A percentile compares a stretch with the other conserved stretches of the same genome.
phyloP scores from a whole-genome alignment of 371 early-diverging fungal genomes.

The Mortierella sp. region DNA sequence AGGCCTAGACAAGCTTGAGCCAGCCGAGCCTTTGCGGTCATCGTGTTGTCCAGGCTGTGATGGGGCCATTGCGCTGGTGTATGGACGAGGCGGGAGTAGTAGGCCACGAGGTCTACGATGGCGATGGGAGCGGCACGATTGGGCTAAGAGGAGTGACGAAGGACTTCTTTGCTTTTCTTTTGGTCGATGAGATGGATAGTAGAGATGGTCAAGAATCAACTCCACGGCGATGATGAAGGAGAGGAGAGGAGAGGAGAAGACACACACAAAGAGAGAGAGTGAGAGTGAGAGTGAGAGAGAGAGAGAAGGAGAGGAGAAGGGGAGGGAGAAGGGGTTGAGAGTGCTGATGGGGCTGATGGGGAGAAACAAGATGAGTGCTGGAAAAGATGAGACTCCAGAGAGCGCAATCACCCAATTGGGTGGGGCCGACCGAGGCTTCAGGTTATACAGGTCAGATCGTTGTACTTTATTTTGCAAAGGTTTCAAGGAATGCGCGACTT shows the following conservation, averaged over 20 bases:
- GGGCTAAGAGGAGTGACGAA: no score
- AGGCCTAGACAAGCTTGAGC: conserved; percentile 18
- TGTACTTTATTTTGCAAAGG: no score
- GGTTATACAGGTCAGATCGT: no score
- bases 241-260: no score
- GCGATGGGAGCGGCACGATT: background rate
- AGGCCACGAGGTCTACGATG: no score
- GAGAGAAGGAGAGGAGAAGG: conserved; percentile 3
- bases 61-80: conserved; percentile 14
- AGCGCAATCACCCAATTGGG: no score
- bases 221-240: no score
- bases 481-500: conserved; percentile 83
- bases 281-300: background rate
- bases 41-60: conserved; percentile 20
- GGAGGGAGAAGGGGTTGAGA: background rate
- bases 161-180: no score
- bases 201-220: no score
- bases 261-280: no score
- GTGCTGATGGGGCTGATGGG: background rate
- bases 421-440: no score
- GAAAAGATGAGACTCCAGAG: conserved; percentile 4
- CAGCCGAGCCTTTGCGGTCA: conserved; percentile 31
- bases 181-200: no score
- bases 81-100: background rate
- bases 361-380: conserved; percentile 6